Evolutionary conservation across 169 alveolate species (phyloP).

Genomic region (Babesia gibsoni): DNA sequence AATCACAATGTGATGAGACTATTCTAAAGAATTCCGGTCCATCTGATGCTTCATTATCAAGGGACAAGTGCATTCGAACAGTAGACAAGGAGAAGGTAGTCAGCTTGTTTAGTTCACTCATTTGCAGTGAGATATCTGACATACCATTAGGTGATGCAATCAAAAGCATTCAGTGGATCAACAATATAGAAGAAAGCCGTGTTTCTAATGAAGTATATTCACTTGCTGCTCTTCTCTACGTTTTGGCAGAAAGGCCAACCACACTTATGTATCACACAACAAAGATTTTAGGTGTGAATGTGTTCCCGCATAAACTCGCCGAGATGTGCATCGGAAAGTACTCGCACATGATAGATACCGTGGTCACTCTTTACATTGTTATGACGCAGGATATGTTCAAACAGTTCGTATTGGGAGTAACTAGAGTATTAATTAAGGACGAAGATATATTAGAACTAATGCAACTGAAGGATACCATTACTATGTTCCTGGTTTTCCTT

Average conservation of each 20-base stretch:
- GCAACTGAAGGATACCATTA: neutral
- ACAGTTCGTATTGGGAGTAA: conserved; percentile 27
- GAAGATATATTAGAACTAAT: conserved; percentile 12
- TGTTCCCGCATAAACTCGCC: neutral
- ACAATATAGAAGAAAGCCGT: neutral
- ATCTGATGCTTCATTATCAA: neutral
- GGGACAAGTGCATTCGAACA: neutral
- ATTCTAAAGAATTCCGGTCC: neutral
- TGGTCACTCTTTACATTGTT: conserved; percentile 23
- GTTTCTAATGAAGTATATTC: conserved; percentile 23
- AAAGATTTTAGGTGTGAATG: neutral
- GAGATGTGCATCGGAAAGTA: conserved; percentile 3
- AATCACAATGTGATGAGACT: conserved; percentile 11
- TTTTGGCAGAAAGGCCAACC: conserved; percentile 6
- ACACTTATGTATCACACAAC: neutral
- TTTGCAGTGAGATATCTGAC: neutral
- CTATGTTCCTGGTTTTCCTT: conserved; percentile 26
- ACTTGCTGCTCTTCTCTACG: conserved; percentile 4
- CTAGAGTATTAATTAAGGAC: conserved; percentile 7
- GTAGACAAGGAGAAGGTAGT: neutral
- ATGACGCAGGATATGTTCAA: conserved; percentile 35
- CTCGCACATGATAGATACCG: conserved; percentile 13
- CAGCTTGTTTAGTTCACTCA: neutral
- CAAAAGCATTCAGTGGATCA: conserved; percentile 6
- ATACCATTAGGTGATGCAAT: neutral